Evolutionary conservation across 2,329 filamentous ascomycete species (phyloP).

Genomic region (Alternaria longipes): DNA sequence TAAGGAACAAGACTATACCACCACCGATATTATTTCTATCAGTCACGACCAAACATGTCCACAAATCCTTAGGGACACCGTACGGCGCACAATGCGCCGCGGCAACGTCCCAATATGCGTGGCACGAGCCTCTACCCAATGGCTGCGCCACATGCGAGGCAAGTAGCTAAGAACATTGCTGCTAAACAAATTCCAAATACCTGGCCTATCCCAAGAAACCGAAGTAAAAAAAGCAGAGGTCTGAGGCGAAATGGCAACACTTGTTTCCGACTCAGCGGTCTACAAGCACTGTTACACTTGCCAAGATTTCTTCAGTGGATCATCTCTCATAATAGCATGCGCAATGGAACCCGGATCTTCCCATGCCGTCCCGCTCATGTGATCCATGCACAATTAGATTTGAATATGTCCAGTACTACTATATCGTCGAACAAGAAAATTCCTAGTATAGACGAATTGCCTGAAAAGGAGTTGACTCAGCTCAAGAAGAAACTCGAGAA

Average conservation of each 20-base stretch:
- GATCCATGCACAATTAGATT: background rate
- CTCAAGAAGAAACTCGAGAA: background rate
- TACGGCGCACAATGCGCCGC: background rate
- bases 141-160: too few relatives aligned
- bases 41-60: background rate
- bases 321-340: background rate
- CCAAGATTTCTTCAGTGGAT: constrained; percentile 1
- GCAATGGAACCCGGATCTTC: background rate
- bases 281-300: background rate
- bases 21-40: background rate
- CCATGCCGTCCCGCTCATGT: background rate
- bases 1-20: background rate
- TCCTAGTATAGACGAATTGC: background rate
- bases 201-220: background rate
- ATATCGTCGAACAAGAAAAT: background rate
- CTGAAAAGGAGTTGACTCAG: background rate
- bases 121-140: background rate
- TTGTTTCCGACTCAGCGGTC: background rate
- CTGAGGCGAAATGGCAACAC: background rate
- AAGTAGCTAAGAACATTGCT: background rate
- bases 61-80: background rate
- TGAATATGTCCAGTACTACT: background rate
- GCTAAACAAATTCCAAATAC: background rate
- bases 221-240: background rate
- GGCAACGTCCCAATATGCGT: background rate